A percentile compares a stretch with the other conserved stretches of the same genome.
These are phyloP conservation scores for Retiboletus fuscus DNA, from an alignment of 1,284 basidiomycete genomes.

Conservation along the genomic window DNA sequence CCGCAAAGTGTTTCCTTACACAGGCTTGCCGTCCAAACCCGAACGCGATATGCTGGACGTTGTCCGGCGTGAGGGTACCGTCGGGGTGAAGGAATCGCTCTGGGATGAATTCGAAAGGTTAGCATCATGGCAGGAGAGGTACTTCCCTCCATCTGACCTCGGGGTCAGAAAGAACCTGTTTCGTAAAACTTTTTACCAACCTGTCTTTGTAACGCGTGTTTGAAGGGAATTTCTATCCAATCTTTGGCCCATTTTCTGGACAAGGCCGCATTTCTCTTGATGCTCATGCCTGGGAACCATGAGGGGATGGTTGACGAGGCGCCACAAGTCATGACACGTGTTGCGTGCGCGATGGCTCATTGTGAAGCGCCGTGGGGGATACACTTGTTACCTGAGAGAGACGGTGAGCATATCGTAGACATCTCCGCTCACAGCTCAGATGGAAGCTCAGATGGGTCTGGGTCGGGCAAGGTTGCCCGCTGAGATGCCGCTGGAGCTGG, in stretches of 20 bases:
- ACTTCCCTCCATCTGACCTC: constrained; percentile 25
- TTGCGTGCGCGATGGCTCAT: too few species aligned
- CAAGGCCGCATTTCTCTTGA: constrained; percentile 29
- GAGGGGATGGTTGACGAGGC: constrained; percentile 28
- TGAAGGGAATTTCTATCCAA: constrained; percentile 33
- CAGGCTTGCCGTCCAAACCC: constrained; percentile 38
- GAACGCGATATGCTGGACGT: constrained; percentile 23
- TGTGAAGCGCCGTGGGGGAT: too few species aligned
- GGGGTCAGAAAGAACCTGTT: background rate
- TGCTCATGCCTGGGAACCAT: constrained; percentile 34
- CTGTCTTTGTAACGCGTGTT: constrained; percentile 22
- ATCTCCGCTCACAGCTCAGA: too few species aligned
- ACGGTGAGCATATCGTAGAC: too few species aligned
- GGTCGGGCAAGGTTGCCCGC: too few species aligned
- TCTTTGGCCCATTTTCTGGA: constrained; percentile 19
- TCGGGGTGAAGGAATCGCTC: constrained; percentile 35
- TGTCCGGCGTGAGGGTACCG: constrained; percentile 33
- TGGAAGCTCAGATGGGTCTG: too few species aligned
- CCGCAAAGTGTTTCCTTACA: constrained; percentile 31
- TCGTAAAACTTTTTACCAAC: constrained; percentile 11
- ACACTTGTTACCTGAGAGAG: too few species aligned
- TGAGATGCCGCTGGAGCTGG: too few species aligned
- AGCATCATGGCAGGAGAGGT: constrained; percentile 33
- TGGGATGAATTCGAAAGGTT: constrained; percentile 32
- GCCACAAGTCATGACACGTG: too few species aligned